Percentiles rank a stretch among this genome's conserved stretches.
Evolutionary conservation across 164 flowering plant genomes (phyloP).

Genomic region (Brasenia schreberi): DNA sequence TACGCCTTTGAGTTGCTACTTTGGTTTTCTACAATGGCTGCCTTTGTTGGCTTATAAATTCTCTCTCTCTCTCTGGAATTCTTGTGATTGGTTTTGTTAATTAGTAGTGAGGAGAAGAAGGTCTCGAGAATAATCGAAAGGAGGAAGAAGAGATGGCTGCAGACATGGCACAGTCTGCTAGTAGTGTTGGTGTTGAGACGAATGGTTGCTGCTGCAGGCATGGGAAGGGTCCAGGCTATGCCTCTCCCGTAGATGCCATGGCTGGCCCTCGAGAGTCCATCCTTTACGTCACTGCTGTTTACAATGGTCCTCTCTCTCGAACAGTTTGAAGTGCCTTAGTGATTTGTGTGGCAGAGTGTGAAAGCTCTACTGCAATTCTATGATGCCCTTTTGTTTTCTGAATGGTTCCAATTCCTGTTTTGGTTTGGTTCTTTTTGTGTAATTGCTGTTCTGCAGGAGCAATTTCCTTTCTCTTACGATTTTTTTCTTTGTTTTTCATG

Average conservation of each 20-base stretch:
- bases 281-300: slow-evolving; percentile 71
- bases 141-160: neutral
- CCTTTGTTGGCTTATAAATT: neutral
- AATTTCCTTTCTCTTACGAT: too few species aligned
- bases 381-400: neutral
- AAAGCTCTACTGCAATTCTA: neutral
- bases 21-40: neutral
- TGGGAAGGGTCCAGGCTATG: slow-evolving; percentile 68
- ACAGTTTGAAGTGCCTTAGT: neutral
- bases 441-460: neutral
- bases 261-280: slow-evolving; percentile 69
- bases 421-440: neutral
- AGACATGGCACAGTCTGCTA: neutral
- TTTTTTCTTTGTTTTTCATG: too few species aligned
- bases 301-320: slow-evolving; percentile 32
- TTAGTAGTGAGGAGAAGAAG: neutral
- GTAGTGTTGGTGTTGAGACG: neutral
- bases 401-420: neutral
- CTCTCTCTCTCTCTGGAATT: neutral
- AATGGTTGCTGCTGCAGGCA: slow-evolving; percentile 22
- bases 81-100: neutral
- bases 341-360: neutral
- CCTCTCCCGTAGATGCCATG: slow-evolving; percentile 83
- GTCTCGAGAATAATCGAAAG: neutral
- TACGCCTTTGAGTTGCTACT: too few species aligned